These are phyloP conservation scores for Kwoniella newhampshirensis DNA, from an alignment of 768 basidiomycete genomes.

Conservation along the genomic window DNA sequence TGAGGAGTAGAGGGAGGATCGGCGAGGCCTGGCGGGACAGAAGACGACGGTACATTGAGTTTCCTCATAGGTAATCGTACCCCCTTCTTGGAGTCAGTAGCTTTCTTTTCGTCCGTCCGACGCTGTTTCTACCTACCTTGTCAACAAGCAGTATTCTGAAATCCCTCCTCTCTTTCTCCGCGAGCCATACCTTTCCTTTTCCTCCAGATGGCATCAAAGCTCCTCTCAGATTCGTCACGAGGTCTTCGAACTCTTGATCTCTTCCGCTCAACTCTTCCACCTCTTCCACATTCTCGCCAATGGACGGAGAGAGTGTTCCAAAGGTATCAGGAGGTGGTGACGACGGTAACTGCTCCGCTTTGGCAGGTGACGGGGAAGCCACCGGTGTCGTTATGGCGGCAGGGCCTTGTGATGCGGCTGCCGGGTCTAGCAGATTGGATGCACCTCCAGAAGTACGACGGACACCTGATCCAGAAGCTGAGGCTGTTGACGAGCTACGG, in stretches of 20 bases:
- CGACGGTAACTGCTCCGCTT: conserved; percentile 5
- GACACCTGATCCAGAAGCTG: conserved; percentile 16
- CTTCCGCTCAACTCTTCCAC: conserved; percentile 10
- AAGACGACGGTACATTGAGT: conserved; percentile 50
- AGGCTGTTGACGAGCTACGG: conserved; percentile 15
- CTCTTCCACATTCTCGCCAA: not conserved
- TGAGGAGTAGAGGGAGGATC: conserved; percentile 59
- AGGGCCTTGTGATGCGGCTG: not conserved
- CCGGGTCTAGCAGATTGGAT: conserved; percentile 16
- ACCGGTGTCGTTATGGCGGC: conserved; percentile 22
- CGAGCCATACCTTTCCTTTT: conserved; percentile 46
- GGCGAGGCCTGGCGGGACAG: conserved; percentile 57
- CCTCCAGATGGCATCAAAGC: conserved; percentile 29
- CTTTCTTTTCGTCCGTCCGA: too few relatives aligned
- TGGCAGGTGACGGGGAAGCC: conserved; percentile 20
- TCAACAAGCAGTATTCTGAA: conserved; percentile 86
- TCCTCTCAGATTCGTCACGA: conserved; percentile 34
- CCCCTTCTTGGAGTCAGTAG: conserved; percentile 54
- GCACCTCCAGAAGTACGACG: conserved; percentile 15
- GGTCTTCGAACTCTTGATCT: conserved; percentile 43
- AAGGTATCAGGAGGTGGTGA: conserved; percentile 13
- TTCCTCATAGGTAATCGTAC: conserved; percentile 87
- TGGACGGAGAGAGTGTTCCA: not conserved
- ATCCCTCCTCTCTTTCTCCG: conserved; percentile 43
- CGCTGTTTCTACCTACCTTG: conserved; percentile 57